Evolutionary conservation across 2,329 filamentous ascomycete species (phyloP).

Genomic region (Lecanosticta acicola): DNA sequence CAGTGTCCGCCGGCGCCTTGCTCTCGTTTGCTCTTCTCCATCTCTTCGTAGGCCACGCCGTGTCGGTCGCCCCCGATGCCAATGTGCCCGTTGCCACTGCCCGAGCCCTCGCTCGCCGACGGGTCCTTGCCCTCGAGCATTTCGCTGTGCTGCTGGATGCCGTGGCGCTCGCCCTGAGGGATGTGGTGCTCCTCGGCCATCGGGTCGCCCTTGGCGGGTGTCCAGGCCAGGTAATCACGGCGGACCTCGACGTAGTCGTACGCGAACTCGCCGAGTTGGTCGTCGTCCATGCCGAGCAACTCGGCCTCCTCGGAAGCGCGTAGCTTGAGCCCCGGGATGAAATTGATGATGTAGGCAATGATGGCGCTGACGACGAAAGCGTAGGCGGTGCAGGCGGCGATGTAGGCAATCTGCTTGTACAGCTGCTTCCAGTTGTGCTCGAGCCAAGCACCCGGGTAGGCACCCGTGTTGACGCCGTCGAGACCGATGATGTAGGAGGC

Average conservation of each 20-base stretch:
- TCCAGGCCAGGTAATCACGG: slow-evolving; percentile 84
- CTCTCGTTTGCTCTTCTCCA: slow-evolving; percentile 24
- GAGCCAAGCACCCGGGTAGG: slow-evolving; percentile 59
- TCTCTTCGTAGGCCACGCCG: slow-evolving; percentile 46
- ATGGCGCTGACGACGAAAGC: slow-evolving; percentile 67
- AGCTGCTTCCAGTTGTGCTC: slow-evolving; percentile 69
- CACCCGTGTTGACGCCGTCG: slow-evolving; percentile 64
- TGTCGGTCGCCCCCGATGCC: slow-evolving; percentile 50
- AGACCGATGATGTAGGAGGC: slow-evolving; percentile 66
- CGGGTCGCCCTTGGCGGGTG: slow-evolving; percentile 64
- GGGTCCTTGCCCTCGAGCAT: slow-evolving; percentile 56
- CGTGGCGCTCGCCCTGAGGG: slow-evolving; percentile 62
- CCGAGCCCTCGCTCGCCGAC: slow-evolving; percentile 38
- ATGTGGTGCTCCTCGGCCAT: slow-evolving; percentile 54
- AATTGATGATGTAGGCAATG: slow-evolving; percentile 69
- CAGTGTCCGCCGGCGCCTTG: slow-evolving; percentile 14
- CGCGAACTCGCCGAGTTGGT: slow-evolving; percentile 83
- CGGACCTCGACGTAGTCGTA: slow-evolving; percentile 89
- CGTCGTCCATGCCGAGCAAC: slow-evolving; percentile 81
- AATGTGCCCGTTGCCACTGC: slow-evolving; percentile 40
- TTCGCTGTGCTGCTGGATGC: slow-evolving; percentile 55
- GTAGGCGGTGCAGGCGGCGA: slow-evolving; percentile 61
- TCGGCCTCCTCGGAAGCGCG: slow-evolving; percentile 77
- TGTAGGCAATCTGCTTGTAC: slow-evolving; percentile 75
- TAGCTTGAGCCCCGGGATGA: slow-evolving; percentile 70